phyloP scores from a whole-genome alignment of 2,329 filamentous ascomycete species.

The Fusarium guadeloupense region DNA sequence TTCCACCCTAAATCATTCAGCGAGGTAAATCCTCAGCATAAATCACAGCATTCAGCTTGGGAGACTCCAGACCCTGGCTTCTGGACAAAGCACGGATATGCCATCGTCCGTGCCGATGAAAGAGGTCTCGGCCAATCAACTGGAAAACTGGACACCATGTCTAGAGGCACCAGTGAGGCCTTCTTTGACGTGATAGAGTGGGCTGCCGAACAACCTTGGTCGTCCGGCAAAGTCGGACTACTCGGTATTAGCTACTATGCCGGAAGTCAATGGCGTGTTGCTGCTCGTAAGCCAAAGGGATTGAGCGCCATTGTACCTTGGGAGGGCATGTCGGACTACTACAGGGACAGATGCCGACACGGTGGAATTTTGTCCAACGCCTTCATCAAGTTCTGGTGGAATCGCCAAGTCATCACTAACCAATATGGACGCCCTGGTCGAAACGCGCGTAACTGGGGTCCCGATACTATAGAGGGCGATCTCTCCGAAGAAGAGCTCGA shows the following conservation, averaged over 20 bases:
- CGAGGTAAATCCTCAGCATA: conserved; percentile 64
- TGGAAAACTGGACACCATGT: conserved; percentile 60
- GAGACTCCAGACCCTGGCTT: conserved; percentile 66
- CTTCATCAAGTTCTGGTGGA: conserved; percentile 58
- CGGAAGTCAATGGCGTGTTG: conserved; percentile 60
- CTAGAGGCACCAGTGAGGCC: conserved; percentile 56
- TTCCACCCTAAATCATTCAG: conserved; percentile 53
- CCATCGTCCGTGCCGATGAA: conserved; percentile 63
- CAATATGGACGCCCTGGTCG: conserved; percentile 70
- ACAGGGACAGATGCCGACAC: conserved; percentile 66
- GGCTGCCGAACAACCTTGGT: conserved; percentile 57
- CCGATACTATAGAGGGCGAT: conserved; percentile 67
- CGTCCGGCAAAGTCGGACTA: conserved; percentile 58
- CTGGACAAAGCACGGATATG: conserved; percentile 65
- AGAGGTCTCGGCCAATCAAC: conserved; percentile 58
- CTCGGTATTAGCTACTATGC: conserved; percentile 60
- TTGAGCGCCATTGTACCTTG: conserved; percentile 57
- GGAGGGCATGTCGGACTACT: conserved; percentile 65
- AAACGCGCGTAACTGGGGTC: conserved; percentile 60
- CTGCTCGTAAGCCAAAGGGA: conserved; percentile 56
- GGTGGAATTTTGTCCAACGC: conserved; percentile 68
- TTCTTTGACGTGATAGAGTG: conserved; percentile 62
- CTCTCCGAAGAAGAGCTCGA: conserved; percentile 61
- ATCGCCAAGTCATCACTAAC: conserved; percentile 54
- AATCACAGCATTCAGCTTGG: conserved; percentile 64